phyloP scores from a whole-genome alignment of 164 flowering plant genomes.

The Pachysandra terminalis region DNA sequence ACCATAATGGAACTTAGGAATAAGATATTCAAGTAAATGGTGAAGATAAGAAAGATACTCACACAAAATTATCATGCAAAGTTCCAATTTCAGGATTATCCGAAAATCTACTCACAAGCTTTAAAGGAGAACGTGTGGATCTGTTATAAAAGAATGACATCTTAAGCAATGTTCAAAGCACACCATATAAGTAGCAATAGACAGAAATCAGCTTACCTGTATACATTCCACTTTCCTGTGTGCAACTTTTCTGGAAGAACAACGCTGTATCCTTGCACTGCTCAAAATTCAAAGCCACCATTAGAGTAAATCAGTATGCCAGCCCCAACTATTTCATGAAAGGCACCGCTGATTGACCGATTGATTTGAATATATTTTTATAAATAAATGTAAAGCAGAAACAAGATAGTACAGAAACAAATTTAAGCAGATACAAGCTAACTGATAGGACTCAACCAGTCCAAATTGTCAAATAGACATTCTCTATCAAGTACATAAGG shows the following conservation, averaged over 20 bases:
- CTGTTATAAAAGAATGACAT: slow-evolving; percentile 30
- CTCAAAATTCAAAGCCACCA: slow-evolving; percentile 17
- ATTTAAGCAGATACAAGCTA: no score
- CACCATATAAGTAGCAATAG: not conserved
- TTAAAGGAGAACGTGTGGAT: slow-evolving; percentile 60
- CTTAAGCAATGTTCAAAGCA: not conserved
- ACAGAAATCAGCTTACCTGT: slow-evolving; percentile 45
- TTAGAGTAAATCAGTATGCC: not conserved
- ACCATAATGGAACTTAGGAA: not conserved
- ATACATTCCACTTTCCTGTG: slow-evolving; percentile 95
- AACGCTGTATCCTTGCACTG: slow-evolving; percentile 91
- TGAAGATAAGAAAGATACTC: slow-evolving; percentile 19
- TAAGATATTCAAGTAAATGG: not conserved
- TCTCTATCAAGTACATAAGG: no score
- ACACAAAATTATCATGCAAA: slow-evolving; percentile 76
- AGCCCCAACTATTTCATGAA: no score
- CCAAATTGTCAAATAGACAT: no score
- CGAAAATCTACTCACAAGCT: slow-evolving; percentile 51
- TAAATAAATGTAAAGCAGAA: no score
- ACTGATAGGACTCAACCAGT: no score
- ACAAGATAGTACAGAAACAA: no score
- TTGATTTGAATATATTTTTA: no score
- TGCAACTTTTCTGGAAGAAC: slow-evolving; percentile 92
- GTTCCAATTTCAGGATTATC: slow-evolving; percentile 65
- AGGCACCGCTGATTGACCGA: no score